These are phyloP conservation scores for Penicillium paneum DNA, from an alignment of 2,329 filamentous ascomycete species.

Conservation along the genomic window DNA sequence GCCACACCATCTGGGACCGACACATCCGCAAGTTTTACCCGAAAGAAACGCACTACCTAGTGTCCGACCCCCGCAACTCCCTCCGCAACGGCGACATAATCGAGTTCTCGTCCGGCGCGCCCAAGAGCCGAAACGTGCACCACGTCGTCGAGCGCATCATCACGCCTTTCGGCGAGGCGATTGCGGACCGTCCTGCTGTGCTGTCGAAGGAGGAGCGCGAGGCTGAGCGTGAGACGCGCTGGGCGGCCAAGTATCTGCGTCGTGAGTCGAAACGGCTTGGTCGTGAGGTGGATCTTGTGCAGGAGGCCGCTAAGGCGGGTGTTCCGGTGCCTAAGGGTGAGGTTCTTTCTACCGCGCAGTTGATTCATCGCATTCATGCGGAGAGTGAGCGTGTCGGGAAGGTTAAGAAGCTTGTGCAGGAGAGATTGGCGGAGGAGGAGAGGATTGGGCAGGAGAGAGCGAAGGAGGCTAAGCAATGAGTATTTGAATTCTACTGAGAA, in stretches of 20 bases:
- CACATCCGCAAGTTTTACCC: conserved; percentile 40
- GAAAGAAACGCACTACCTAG: conserved; percentile 33
- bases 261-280: conserved; percentile 28
- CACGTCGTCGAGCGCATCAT: conserved; percentile 45
- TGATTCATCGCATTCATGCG: conserved; percentile 27
- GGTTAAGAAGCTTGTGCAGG: conserved; percentile 26
- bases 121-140: conserved; percentile 37
- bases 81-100: conserved; percentile 45
- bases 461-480: background rate
- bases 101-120: conserved; percentile 42
- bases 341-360: conserved; percentile 16
- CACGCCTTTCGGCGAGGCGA: conserved; percentile 37
- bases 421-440: conserved; percentile 17
- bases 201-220: conserved; percentile 37
- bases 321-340: conserved; percentile 7
- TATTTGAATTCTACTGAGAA: background rate
- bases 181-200: conserved; percentile 39
- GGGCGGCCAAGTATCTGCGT: conserved; percentile 32
- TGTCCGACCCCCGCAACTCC: conserved; percentile 42
- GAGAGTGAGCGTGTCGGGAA: conserved; percentile 23
- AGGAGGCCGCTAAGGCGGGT: conserved; percentile 26
- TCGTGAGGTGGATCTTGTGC: conserved; percentile 15
- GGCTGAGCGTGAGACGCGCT: conserved; percentile 28
- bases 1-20: conserved; percentile 36
- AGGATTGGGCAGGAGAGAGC: background rate